Conservation (phyloP, 2,329 filamentous ascomycete species). For the Nectriaceae sp. region DNA sequence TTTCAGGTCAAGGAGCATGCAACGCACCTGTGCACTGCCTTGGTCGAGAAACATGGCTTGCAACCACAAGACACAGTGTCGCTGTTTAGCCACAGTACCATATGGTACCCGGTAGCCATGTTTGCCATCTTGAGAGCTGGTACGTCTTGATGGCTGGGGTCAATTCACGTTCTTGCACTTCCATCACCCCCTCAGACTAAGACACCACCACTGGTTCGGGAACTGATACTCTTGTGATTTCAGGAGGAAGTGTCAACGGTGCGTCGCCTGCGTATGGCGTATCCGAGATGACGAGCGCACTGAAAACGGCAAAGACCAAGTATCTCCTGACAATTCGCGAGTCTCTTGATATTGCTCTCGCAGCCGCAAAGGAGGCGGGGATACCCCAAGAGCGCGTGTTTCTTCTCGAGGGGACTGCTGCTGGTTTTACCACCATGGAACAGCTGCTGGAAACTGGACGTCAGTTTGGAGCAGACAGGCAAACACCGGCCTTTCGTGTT, state of each 20-base stretch:
- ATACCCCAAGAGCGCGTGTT: slow-evolving; percentile 4
- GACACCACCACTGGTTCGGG: too few relatives aligned
- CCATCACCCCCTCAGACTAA: too few relatives aligned
- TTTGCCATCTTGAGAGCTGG: slow-evolving; percentile 8
- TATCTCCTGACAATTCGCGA: slow-evolving; percentile 3
- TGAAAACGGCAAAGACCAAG: slow-evolving; percentile 9
- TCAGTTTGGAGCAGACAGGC: too few relatives aligned
- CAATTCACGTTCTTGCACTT: too few relatives aligned
- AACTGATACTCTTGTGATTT: too few relatives aligned
- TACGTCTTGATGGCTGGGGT: too few relatives aligned
- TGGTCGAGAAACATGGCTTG: slow-evolving; percentile 3
- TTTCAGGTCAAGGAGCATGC: slow-evolving; percentile 7
- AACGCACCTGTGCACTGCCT: slow-evolving; percentile 4
- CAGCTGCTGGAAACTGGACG: slow-evolving; percentile 6
- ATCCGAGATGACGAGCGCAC: slow-evolving; percentile 6
- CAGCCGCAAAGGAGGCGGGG: slow-evolving; percentile 2
- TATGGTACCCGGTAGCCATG: slow-evolving; percentile 13
- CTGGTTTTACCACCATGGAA: neutral
- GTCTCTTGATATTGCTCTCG: neutral
- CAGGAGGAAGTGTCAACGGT: slow-evolving; percentile 1
- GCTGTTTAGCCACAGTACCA: slow-evolving; percentile 5
- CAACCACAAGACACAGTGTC: slow-evolving; percentile 3
- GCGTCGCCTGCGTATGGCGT: slow-evolving; percentile 13
- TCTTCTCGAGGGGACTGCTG: neutral
- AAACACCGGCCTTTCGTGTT: too few relatives aligned